These are phyloP conservation scores for Knoxia roxburghii DNA, from an alignment of 257 asterid species.

Conservation along the genomic window DNA sequence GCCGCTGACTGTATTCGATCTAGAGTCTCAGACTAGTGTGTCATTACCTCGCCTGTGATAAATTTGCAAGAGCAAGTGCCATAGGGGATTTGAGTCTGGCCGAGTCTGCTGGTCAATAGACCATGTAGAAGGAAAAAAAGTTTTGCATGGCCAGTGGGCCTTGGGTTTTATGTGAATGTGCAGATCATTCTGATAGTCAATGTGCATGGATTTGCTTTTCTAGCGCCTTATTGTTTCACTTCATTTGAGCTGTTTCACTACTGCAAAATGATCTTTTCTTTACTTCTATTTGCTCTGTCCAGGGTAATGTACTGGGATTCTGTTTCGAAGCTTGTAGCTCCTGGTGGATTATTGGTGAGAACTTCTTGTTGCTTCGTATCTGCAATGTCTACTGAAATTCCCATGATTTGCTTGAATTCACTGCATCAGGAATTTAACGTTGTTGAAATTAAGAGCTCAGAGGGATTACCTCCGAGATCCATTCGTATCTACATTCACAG, in stretches of 20 bases:
- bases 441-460: too few relatives aligned
- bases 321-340: conserved; percentile 62
- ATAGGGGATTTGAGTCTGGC: not conserved
- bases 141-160: not conserved
- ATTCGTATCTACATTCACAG: not conserved
- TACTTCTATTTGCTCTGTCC: conserved; percentile 12
- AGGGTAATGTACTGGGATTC: conserved; percentile 97
- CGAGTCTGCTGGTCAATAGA: not conserved
- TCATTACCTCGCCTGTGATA: not conserved
- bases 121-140: not conserved
- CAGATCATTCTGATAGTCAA: not conserved
- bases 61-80: not conserved
- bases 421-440: not conserved
- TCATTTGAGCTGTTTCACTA: not conserved
- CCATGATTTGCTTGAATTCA: not conserved
- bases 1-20: not conserved
- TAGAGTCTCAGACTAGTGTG: not conserved
- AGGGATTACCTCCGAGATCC: too few relatives aligned
- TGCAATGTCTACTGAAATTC: not conserved
- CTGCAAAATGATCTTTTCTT: not conserved
- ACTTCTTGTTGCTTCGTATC: conserved; percentile 11
- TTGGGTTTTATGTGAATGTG: not conserved
- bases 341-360: conserved; percentile 97
- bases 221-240: not conserved
- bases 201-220: not conserved